Conservation (phyloP, 805 yeast species). For the Yamadazyma philogaea region DNA sequence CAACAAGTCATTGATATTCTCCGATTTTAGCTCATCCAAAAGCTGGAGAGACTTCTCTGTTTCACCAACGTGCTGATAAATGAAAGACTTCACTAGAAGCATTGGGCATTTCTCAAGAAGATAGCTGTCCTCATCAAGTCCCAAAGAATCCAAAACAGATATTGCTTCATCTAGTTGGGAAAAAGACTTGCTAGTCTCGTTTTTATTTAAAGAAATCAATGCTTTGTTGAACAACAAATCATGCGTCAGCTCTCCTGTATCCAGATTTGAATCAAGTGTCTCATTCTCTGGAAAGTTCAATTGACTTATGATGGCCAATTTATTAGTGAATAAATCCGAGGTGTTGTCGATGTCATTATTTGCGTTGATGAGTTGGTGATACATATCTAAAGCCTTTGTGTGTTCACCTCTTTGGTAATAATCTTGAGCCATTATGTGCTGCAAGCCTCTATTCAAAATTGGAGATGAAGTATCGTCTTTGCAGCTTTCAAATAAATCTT, state of each 20-base stretch:
- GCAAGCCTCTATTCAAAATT: constrained; percentile 31
- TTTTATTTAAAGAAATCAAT: constrained; percentile 43
- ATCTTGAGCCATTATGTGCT: constrained; percentile 53
- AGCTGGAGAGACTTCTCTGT: constrained; percentile 31
- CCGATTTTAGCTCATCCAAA: constrained; percentile 24
- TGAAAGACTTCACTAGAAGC: constrained; percentile 56
- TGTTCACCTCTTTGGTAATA: constrained; percentile 47
- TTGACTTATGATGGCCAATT: constrained; percentile 65
- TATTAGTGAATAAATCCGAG: constrained; percentile 58
- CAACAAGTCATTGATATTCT: constrained; percentile 35
- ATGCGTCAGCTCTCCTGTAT: constrained; percentile 26
- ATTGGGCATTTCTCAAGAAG: constrained; percentile 65
- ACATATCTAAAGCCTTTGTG: constrained; percentile 43
- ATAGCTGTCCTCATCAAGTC: constrained; percentile 39
- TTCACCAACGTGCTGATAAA: constrained; percentile 38
- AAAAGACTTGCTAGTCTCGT: constrained; percentile 40
- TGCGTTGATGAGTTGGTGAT: constrained; percentile 36
- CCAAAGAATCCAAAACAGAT: constrained; percentile 34
- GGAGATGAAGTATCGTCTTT: constrained; percentile 18
- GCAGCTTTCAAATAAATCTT: constrained; percentile 17
- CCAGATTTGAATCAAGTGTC: constrained; percentile 3
- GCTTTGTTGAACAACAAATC: constrained; percentile 63
- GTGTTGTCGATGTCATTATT: constrained; percentile 39
- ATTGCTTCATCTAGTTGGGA: constrained; percentile 45
- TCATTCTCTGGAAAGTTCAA: constrained; percentile 17